Evolutionary conservation across 2,329 filamentous ascomycete species (phyloP), one percentile per base, ranked within the genome.

Genomic region (Aureobasidium melanogenum): DNA sequence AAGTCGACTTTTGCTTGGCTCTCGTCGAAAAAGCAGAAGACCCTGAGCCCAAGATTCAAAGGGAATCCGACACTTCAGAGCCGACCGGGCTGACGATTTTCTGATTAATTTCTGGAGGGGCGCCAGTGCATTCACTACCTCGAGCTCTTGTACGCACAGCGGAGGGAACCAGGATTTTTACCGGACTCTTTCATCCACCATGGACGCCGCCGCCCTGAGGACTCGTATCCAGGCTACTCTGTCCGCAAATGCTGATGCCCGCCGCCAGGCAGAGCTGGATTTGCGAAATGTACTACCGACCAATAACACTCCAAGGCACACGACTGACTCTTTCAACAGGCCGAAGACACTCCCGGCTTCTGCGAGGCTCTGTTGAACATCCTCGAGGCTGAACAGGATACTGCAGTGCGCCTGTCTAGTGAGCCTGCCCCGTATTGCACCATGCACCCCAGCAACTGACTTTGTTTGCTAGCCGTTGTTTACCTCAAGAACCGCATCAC

Each of bases 401-500:
- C 85, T 70, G 87, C 87, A 65, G 85, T 97, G 68, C 88, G 92
- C 71, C 82, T 97, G 62, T 93, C 93, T 64, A 90, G 93, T 97
- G 88, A 71, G 86, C 79, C 30, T 30, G 4, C 34, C 41, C n/a
- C 3, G 26, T 41, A 19, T 54, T 19, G 22, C 22, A 26, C 10
- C 26, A 32, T 10, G 5, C 26, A 19, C 15, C 14, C 9, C 26
- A n/a, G 5, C 14, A 2, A 46, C 47, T 51, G 47, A 52, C 28
- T 71, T 36, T 65, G 34, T 62, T 62, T 57, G 63, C 51, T 75
- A 97, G 93, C 91, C 71, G 92, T 93, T 72, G 90, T 99, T 69
- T 99, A 97, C 78, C 85, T 97, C 74, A 99, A 99, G 80, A 97
- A 99, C 78, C 88, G 92, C 73, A 88, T 97, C 74, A 93, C 89